These are phyloP conservation scores for Trichoderma sp. DNA, from an alignment of 2,329 filamentous ascomycete genomes.

Conservation along the genomic window DNA sequence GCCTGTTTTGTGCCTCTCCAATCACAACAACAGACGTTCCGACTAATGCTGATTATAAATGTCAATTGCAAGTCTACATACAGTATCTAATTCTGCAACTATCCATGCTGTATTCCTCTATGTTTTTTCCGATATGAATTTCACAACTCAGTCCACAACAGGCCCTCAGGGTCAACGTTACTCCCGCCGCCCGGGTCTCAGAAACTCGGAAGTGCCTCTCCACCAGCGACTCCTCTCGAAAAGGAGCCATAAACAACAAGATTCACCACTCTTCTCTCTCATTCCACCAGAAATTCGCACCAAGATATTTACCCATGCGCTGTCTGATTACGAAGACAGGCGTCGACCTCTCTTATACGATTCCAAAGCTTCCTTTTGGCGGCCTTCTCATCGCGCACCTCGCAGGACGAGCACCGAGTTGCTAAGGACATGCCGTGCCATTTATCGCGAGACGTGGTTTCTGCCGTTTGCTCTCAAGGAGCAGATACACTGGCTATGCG, in stretches of 20 bases:
- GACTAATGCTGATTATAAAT: background rate
- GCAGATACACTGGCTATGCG: slow-evolving; percentile 38
- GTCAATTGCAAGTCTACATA: background rate
- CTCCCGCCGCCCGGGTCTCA: background rate
- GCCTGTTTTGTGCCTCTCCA: background rate
- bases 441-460: slow-evolving; percentile 44
- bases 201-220: background rate
- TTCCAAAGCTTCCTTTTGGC: slow-evolving; percentile 3
- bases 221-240: slow-evolving; percentile 3
- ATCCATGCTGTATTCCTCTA: background rate
- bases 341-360: background rate
- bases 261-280: slow-evolving; percentile 33
- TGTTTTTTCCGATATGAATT: background rate
- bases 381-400: slow-evolving; percentile 41
- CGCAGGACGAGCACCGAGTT: slow-evolving; percentile 37
- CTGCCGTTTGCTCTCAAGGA: slow-evolving; percentile 40
- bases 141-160: background rate
- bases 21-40: background rate
- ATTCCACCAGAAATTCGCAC: slow-evolving; percentile 50
- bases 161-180: background rate
- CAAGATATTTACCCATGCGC: slow-evolving; percentile 42
- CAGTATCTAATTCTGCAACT: background rate
- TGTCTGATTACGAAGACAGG: slow-evolving; percentile 39
- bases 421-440: slow-evolving; percentile 41
- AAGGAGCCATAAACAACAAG: slow-evolving; percentile 18